phyloP scores from a whole-genome alignment of 305 asterid species.

The Nicotiana rustica region DNA sequence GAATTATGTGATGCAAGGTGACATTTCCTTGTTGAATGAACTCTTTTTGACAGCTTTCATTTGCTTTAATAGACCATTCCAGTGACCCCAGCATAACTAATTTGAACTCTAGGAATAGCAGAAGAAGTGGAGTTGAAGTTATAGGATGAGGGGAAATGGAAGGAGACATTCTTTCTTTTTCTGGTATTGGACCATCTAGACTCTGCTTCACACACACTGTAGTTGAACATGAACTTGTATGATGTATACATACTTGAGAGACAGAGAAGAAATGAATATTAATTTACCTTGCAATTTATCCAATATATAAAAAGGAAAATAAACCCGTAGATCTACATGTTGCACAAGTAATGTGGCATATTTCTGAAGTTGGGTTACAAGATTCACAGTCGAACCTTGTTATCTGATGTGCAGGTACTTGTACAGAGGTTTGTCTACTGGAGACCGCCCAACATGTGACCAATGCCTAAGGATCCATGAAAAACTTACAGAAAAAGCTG shows the following conservation, averaged over 20 bases:
- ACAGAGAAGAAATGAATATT: neutral
- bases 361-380: neutral
- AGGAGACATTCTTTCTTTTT: neutral
- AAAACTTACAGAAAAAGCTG: constrained; percentile 89
- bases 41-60: constrained; percentile 12
- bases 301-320: neutral
- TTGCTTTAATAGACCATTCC: neutral
- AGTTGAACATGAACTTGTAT: neutral
- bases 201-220: neutral
- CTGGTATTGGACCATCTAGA: constrained; percentile 8
- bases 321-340: neutral
- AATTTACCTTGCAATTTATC: neutral
- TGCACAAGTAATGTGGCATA: constrained; percentile 7
- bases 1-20: neutral
- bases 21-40: neutral
- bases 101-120: neutral
- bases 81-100: constrained; percentile 4
- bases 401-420: constrained; percentile 63
- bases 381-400: neutral
- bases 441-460: constrained; percentile 97
- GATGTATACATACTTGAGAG: neutral
- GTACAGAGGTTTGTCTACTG: constrained; percentile 91
- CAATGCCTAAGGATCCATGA: constrained; percentile 91
- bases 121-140: neutral
- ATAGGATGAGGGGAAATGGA: neutral